Base-by-base conservation (phyloP, 2,329 filamentous ascomycete genomes). In the Aspergillus arachidicola region DNA sequence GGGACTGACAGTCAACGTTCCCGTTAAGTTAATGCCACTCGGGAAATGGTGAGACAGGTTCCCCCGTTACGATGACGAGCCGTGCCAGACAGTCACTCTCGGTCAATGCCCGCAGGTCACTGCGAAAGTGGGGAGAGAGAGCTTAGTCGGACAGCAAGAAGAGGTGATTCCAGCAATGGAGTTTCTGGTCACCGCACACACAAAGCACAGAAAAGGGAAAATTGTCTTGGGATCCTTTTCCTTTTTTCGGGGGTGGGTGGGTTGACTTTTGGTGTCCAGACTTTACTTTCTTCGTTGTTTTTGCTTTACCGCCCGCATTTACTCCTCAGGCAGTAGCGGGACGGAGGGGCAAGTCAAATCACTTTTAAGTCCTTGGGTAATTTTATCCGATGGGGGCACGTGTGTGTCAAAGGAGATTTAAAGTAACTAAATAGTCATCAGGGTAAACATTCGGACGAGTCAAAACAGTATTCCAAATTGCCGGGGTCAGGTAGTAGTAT, bases 31-130 rank as follows among this genome's bases (percentile, higher is more conserved):
- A 60, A 60, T 59, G 53, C 45, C 54, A 59, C 45, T 61, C 53
- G 57, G 51, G 36, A 64, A 59, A 57, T 58, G 45, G 57, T 66
- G 61, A 66, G 57, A 68, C 63, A 67, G 56, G 48, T 30, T 45
- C 48, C 56, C 60, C 28, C 48, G 48, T 50, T 62, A 59, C 46
- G 59, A 61, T 63, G 57, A 67, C 61, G 61, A 66, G 19, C 19
- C 30, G 51, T 54, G n/a, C 51, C 51, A 55, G 51, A 36, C 30
- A 36, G 10, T 36, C 10, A 34, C 51, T 41, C 46, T 23, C 23
- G 23, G 12, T 54, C 30, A 32, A 26, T 53, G 10, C 14, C n/a
- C 30, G 23, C 48, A 51, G 26, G 19, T 26, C 16, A 30, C 48
- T 36, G 57, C 36, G 59, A 57, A 30, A 23, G 26, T 57, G 38